Evolutionary conservation across 2,329 filamentous ascomycete species (phyloP).

Genomic region (Hirsutella minnesotensis): DNA sequence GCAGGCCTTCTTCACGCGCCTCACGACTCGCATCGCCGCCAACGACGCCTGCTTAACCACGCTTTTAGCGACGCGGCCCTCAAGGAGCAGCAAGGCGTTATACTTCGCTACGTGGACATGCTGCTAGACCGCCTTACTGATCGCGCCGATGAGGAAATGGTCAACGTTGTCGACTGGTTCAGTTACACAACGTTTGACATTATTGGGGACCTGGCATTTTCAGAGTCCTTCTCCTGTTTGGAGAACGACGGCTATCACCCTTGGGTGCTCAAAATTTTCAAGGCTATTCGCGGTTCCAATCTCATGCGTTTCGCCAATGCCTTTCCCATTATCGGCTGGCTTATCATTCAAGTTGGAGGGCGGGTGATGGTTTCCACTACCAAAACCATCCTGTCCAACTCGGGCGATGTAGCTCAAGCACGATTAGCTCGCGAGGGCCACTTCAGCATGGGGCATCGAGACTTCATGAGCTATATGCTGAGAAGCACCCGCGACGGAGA

Average conservation of each 20-base stretch:
- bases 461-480: conserved; percentile 16
- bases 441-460: conserved; percentile 7
- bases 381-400: conserved; percentile 5
- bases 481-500: conserved; percentile 16
- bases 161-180: conserved; percentile 20
- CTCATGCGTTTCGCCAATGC: conserved; percentile 4
- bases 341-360: not conserved
- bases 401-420: conserved; percentile 10
- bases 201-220: conserved; percentile 29
- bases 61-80: conserved; percentile 19
- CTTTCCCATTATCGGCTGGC: conserved; percentile 1
- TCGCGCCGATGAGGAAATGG: conserved; percentile 3
- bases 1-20: conserved; percentile 5
- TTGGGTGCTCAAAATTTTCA: conserved; percentile 12
- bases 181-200: conserved; percentile 28
- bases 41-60: conserved; percentile 13
- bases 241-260: conserved; percentile 14
- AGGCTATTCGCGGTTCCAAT: conserved; percentile 1
- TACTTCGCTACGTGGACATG: conserved; percentile 14
- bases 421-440: conserved; percentile 10
- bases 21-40: conserved; percentile 10
- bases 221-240: conserved; percentile 25
- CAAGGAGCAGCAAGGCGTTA: conserved; percentile 15
- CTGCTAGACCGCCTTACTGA: conserved; percentile 10
- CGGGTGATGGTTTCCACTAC: too few relatives aligned